Base-by-base conservation (phyloP, 192 early-diverging fungal genomes). In the Coemansia asiatica region DNA sequence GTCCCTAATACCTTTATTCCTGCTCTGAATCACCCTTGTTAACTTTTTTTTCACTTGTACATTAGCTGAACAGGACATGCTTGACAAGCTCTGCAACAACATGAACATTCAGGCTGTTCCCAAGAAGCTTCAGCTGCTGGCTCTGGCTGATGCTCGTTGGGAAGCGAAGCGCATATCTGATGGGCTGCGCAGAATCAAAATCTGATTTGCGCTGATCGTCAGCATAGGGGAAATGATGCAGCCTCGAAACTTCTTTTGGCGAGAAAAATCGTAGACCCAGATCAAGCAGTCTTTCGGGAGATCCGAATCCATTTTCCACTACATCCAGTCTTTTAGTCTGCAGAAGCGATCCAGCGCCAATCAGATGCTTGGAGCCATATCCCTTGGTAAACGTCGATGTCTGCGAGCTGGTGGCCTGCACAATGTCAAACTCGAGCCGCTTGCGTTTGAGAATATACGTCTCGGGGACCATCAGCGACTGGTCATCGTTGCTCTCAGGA, bases 251-350 rank as follows among this genome's bases (percentile, higher is more conserved):
- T 60, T 95, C 92, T 15, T 74, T 81, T 1, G 94, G 92, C 1
- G 89, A 89, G 58, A 95, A 90, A 61, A 90, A 95, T n/a, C 92
- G 85, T 8, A 93, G 68, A 0, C 91, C 89, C 27, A 94, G 72
- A 15, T 75, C 70, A 1, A 94, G 61, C 46, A 93, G 83, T 10
- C 85, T 81, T 50, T 84, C 72, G 3, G 89, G 86, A 49, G 92
- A 70, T 18, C 82, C 69, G 69, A 88, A 89, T 50, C 92, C 77
- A 57, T 88, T 88, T 22, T 76, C 69, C 26, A 38, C 81, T n/a
- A 89, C 85, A 16, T 92, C 89, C 69, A 94, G 68, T 4, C 86
- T 72, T 33, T 77, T 74, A 1, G 92, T 94, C 65, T 95, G 90
- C 27, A 95, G 64, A 23, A 93, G 83, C 18, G 91, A 90, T 2